Evolutionary conservation across 768 basidiomycete species (phyloP).

Genomic region (Xerocomus brunneocitrinus): DNA sequence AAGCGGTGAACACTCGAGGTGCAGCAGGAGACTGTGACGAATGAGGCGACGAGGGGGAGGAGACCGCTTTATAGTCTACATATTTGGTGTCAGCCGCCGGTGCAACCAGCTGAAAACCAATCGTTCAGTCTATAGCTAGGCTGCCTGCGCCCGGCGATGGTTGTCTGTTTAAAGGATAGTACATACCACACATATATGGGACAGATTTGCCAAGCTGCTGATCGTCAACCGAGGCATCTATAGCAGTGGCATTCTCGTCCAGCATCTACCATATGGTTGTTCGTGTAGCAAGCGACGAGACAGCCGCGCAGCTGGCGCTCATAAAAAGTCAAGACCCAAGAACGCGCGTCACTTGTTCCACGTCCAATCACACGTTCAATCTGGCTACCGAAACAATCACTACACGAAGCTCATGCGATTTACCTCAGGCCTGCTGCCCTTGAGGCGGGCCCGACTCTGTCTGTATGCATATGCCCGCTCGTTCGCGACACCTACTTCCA

Average conservation of each 20-base stretch:
- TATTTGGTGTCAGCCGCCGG: constrained; percentile 8
- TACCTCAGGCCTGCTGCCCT: constrained; percentile 4
- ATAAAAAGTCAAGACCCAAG: not conserved
- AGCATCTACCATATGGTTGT: no score
- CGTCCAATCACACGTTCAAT: not conserved
- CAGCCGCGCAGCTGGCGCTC: not conserved
- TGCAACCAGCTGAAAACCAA: not conserved
- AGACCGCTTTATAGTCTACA: not conserved
- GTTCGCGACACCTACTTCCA: constrained; percentile 32
- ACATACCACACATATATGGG: not conserved
- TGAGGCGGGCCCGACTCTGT: constrained; percentile 3
- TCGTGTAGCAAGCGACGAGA: no score
- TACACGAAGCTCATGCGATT: constrained; percentile 11
- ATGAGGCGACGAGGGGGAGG: not conserved
- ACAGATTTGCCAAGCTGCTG: not conserved
- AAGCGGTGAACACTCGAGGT: no score
- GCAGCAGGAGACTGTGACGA: not conserved
- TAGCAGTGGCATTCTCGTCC: no score
- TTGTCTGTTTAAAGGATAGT: not conserved
- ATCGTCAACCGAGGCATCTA: not conserved
- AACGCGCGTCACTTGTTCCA: not conserved
- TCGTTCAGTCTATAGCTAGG: not conserved
- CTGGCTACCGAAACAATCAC: not conserved
- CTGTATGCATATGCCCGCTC: constrained; percentile 9
- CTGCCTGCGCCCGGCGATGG: not conserved